Percentiles rank a stretch among this genome's conserved stretches.
Conservation (phyloP, 768 basidiomycete species). For the Daedaleopsis sinensis region DNA sequence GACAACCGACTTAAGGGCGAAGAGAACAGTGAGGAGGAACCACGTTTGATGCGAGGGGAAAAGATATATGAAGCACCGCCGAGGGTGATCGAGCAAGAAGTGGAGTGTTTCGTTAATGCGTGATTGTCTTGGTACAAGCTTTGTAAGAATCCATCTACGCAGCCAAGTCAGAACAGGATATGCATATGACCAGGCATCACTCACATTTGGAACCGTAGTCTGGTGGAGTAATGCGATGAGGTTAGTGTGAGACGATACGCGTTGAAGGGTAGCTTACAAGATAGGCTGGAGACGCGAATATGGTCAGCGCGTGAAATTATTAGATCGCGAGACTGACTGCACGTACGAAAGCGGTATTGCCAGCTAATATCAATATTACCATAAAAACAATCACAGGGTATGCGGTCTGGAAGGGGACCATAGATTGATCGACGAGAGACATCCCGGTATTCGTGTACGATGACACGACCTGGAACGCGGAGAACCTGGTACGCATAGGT, state of each 20-base stretch:
- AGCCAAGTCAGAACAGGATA: neutral
- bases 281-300: slow-evolving; percentile 60
- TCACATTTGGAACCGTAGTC: slow-evolving; percentile 59
- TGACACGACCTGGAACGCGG: slow-evolving; percentile 82
- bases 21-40: slow-evolving; percentile 76
- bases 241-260: neutral
- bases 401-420: slow-evolving; percentile 89
- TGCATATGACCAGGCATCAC: neutral
- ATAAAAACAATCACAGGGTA: slow-evolving; percentile 79
- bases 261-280: slow-evolving; percentile 60
- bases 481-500: slow-evolving; percentile 57
- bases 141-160: slow-evolving; percentile 72
- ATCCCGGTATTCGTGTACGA: slow-evolving; percentile 89
- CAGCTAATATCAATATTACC: slow-evolving; percentile 80
- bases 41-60: slow-evolving; percentile 95
- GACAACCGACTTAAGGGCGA: slow-evolving; percentile 66
- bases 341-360: slow-evolving; percentile 93
- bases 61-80: slow-evolving; percentile 88
- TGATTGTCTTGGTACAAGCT: slow-evolving; percentile 59
- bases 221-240: slow-evolving; percentile 30
- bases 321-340: neutral
- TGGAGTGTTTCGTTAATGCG: slow-evolving; percentile 77
- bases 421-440: slow-evolving; percentile 85
- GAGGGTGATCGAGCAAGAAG: slow-evolving; percentile 93
- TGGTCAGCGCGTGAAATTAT: neutral